A percentile compares a stretch with the other conserved stretches of the same genome.
These are phyloP conservation scores for Starmerella bacillaris DNA, from an alignment of 805 yeast species.

Conservation along the genomic window DNA sequence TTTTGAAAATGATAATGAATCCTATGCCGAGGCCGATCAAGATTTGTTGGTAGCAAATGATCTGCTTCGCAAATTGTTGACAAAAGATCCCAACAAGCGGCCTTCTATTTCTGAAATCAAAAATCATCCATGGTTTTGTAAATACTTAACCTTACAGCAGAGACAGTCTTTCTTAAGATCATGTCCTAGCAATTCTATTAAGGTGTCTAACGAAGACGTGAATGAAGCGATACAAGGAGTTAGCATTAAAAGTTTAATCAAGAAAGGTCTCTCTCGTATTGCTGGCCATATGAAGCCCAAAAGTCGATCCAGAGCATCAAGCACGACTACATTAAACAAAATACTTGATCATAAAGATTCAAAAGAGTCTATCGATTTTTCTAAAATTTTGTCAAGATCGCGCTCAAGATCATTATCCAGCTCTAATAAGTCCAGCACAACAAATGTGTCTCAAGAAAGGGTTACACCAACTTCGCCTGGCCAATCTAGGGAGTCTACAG, in stretches of 20 bases:
- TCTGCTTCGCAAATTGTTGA: constrained; percentile 41
- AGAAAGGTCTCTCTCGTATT: constrained; percentile 26
- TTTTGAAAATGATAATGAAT: too few relatives aligned
- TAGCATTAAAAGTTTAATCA: constrained; percentile 44
- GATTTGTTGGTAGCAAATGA: constrained; percentile 29
- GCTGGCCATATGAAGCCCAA: constrained; percentile 10
- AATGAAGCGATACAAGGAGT: constrained; percentile 59
- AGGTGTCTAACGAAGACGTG: constrained; percentile 49
- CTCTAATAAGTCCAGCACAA: too few relatives aligned
- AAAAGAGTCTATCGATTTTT: too few relatives aligned
- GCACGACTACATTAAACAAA: neutral
- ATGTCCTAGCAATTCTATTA: constrained; percentile 26
- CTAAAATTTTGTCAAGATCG: too few relatives aligned
- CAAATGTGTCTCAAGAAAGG: too few relatives aligned
- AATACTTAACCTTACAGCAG: constrained; percentile 8
- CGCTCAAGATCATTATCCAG: too few relatives aligned
- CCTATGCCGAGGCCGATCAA: constrained; percentile 7
- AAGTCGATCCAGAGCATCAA: constrained; percentile 4
- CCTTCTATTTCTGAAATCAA: constrained; percentile 57
- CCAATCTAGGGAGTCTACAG: too few relatives aligned
- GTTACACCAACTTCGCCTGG: too few relatives aligned
- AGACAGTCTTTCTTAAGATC: constrained; percentile 14
- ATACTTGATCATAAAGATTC: too few relatives aligned
- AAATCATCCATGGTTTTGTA: constrained; percentile 48
- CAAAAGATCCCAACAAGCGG: constrained; percentile 52